Conservation (phyloP, 306 rosid genomes). For the Prunus mume region DNA sequence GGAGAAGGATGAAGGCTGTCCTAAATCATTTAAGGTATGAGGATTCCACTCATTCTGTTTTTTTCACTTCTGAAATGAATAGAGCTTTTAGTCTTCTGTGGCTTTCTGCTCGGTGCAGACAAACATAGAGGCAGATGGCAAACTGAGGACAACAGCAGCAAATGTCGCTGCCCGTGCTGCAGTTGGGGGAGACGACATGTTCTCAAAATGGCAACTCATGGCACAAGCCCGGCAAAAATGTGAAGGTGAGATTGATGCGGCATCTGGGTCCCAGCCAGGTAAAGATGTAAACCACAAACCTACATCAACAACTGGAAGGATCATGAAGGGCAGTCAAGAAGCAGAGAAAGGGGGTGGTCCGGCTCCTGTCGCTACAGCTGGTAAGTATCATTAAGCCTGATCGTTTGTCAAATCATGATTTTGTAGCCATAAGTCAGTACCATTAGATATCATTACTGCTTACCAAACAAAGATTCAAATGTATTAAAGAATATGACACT, state of each 20-base stretch:
- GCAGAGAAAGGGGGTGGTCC: slow-evolving; percentile 44
- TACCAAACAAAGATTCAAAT: background rate
- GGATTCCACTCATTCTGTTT: background rate
- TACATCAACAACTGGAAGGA: slow-evolving; percentile 51
- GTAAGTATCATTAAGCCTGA: slow-evolving; percentile 30
- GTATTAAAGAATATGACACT: background rate
- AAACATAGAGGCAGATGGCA: slow-evolving; percentile 72
- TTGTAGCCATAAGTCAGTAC: background rate
- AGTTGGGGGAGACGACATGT: slow-evolving; percentile 89
- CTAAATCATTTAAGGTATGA: slow-evolving; percentile 57
- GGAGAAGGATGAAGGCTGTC: slow-evolving; percentile 74
- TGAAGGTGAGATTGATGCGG: slow-evolving; percentile 61
- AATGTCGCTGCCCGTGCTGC: slow-evolving; percentile 90
- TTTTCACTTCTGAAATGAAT: slow-evolving; percentile 3
- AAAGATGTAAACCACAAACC: slow-evolving; percentile 56
- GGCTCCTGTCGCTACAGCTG: slow-evolving; percentile 32
- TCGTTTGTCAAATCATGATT: slow-evolving; percentile 1
- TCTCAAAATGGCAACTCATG: slow-evolving; percentile 88
- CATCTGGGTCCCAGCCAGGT: slow-evolving; percentile 57
- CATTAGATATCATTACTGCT: background rate
- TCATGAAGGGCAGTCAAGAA: slow-evolving; percentile 49
- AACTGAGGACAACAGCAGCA: slow-evolving; percentile 87
- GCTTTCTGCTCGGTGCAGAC: slow-evolving; percentile 32
- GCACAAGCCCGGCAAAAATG: slow-evolving; percentile 81
- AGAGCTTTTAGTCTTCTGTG: slow-evolving; percentile 4